Conservation (phyloP, 2,329 filamentous ascomycete genomes). For the Trichoderma atroviride region DNA sequence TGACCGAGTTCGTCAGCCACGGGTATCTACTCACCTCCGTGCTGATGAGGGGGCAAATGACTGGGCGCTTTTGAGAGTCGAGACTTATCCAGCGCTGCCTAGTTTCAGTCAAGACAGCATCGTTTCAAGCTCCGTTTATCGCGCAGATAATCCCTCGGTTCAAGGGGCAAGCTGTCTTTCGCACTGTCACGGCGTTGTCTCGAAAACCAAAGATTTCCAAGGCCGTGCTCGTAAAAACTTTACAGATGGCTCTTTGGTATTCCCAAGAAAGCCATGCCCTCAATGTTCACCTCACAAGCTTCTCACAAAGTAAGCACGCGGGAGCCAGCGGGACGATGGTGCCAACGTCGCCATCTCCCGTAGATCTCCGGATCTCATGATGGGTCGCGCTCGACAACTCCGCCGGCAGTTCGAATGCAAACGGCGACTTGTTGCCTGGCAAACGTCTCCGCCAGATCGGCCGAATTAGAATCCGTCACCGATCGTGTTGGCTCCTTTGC, state of each 20-base stretch:
- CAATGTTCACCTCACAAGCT: neutral
- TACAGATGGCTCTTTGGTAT: neutral
- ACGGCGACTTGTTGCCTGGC: neutral
- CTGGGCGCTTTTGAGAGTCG: neutral
- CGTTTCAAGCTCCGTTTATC: neutral
- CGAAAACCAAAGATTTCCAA: neutral
- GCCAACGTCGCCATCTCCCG: neutral
- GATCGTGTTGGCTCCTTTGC: conserved; percentile 6
- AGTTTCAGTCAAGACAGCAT: neutral
- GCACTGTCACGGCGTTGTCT: neutral
- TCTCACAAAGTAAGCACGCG: neutral
- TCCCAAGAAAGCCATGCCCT: neutral
- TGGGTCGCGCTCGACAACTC: conserved; percentile 2
- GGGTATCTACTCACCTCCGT: neutral
- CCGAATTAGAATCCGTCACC: neutral
- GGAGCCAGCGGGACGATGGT: neutral
- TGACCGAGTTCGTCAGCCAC: neutral
- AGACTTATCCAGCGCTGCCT: neutral
- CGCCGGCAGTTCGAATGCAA: conserved; percentile 21
- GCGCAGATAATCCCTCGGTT: neutral
- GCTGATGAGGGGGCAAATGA: neutral
- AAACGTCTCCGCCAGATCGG: conserved; percentile 13
- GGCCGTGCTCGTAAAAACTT: neutral
- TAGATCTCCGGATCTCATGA: conserved; percentile 8
- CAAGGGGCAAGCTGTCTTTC: neutral